These are phyloP conservation scores for Thymus quinquecostatus DNA, from an alignment of 257 asterid genomes.

Conservation along the genomic window DNA sequence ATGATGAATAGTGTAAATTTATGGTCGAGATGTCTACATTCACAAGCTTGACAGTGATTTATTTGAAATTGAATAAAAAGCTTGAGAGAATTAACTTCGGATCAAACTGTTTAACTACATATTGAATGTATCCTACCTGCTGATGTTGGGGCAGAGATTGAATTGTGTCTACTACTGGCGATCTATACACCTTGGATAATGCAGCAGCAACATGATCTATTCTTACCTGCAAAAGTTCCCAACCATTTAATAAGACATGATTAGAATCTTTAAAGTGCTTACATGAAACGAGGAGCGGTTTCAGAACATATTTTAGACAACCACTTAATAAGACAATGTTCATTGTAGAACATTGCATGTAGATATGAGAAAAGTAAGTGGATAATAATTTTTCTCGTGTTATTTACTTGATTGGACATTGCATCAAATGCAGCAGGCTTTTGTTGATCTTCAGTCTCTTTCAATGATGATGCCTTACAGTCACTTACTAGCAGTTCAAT, in stretches of 20 bases:
- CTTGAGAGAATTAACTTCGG: background rate
- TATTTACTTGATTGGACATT: conserved; percentile 40
- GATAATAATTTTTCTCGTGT: conserved; percentile 49
- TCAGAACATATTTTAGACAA: background rate
- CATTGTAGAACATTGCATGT: background rate
- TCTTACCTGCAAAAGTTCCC: conserved; percentile 62
- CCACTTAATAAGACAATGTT: background rate
- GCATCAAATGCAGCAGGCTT: conserved; percentile 40
- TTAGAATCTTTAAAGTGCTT: background rate
- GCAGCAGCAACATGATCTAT: conserved; percentile 92
- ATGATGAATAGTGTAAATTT: background rate
- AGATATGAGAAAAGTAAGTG: background rate
- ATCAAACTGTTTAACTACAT: conserved; percentile 1
- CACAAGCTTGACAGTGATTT: conserved; percentile 10
- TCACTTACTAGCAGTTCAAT: conserved; percentile 67
- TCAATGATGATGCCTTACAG: conserved; percentile 37
- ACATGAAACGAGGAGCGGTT: conserved; percentile 15
- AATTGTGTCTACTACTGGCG: conserved; percentile 83
- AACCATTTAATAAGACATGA: conserved; percentile 16
- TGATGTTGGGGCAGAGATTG: conserved; percentile 97
- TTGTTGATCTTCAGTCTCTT: conserved; percentile 42
- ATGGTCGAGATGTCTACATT: background rate
- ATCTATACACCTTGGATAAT: conserved; percentile 74
- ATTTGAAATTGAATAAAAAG: background rate
- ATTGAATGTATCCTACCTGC: conserved; percentile 56